Conservation (phyloP, 495 filamentous ascomycete species). For the Penicillium crystallinum region DNA sequence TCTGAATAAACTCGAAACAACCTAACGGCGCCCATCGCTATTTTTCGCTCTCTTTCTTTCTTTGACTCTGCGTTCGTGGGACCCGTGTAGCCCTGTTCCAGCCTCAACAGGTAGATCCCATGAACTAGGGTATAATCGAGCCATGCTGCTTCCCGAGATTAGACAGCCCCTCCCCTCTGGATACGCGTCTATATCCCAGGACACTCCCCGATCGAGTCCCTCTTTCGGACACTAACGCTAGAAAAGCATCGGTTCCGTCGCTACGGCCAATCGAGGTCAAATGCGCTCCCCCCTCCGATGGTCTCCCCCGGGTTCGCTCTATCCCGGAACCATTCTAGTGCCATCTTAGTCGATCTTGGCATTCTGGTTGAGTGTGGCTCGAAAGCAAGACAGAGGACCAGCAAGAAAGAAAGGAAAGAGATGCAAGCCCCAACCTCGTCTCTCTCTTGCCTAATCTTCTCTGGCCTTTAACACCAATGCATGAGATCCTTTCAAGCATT, state of each 20-base stretch:
- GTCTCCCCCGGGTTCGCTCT: constrained; percentile 20
- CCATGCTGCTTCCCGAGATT: background rate
- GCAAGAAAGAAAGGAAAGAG: background rate
- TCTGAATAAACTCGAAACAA: constrained; percentile 46
- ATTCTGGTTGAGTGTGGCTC: background rate
- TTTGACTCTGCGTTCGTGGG: constrained; percentile 7
- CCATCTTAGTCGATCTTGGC: constrained; percentile 16
- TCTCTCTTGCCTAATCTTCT: constrained; percentile 1
- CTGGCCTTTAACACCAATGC: constrained; percentile 2
- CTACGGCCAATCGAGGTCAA: constrained; percentile 1
- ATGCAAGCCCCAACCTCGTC: background rate
- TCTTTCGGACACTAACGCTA: background rate
- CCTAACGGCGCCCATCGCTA: constrained; percentile 33
- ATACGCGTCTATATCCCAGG: background rate
- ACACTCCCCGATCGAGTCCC: background rate
- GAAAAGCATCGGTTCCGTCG: background rate
- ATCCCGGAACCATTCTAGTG: constrained; percentile 7
- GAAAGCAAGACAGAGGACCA: background rate
- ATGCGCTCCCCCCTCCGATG: constrained; percentile 10
- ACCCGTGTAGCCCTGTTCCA: constrained; percentile 12
- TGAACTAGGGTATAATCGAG: constrained; percentile 2
- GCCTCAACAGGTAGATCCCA: constrained; percentile 9
- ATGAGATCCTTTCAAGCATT: constrained; percentile 4
- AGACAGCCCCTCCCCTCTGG: background rate
- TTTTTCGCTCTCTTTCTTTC: background rate